Base-by-base conservation (phyloP, 441 rosid species). In the Erodium texanum region DNA sequence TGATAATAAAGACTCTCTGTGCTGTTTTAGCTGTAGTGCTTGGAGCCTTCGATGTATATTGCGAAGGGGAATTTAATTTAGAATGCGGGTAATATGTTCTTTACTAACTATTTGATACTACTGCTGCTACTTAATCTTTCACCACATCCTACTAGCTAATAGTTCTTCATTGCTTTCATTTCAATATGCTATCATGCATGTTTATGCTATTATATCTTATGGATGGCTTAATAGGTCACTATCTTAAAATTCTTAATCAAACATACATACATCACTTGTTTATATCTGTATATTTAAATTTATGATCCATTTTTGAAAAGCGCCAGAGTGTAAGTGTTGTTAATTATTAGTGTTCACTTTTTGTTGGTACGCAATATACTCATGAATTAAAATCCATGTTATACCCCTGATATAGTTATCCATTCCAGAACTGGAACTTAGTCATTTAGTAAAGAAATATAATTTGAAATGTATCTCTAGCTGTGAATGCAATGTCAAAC, bases 1-100 rank as follows among this genome's bases (percentile, higher is more conserved):
- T 95, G 99, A 76, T 95, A 71, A 90, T 95, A 67, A 95, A 95
- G 87, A 73, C 91, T 69, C 70, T 95, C 73, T 82, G 81, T 76
- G 94, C 96, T 67, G 73, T 90, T 79, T 75, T 88, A 76, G 98
- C 98, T 16, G 90, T 95, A 43, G 56, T 95, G 83, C 90, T 95
- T 77, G 96, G 92, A 87, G 96, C 95, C 24, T 89, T 90, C 43
- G 82, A 82, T 68, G 92, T 85, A 58, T 95, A 95, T 78, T 90
- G 99, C 72, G 99, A 95, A 80, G 99, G 99, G 81, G 98, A 95
- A 78, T 95, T 95, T 76, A 80, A 85, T 70, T 85, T 77, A 92
- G 74, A 68, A 50, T 95, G 98, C 69, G 99, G 99, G 99, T 95
- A 87, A 84, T 92, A 71, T 77, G 66, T 64, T 61, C 69, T 74